phyloP scores from a whole-genome alignment of 2,329 filamentous ascomycete genomes.

The Diaporthe helianthi region DNA sequence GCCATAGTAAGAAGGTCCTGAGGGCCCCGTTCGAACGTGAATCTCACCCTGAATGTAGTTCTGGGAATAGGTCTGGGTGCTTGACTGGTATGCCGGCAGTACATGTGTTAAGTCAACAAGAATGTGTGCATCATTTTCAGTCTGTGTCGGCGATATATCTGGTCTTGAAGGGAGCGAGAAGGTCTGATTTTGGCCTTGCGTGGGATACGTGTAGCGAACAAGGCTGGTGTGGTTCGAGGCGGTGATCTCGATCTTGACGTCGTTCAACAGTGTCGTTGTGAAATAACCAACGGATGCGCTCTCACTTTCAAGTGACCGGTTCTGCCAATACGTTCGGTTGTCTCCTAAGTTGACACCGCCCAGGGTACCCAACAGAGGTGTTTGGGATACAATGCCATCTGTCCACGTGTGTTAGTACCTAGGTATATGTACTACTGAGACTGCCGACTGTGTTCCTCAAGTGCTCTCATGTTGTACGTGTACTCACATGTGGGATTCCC shows the following conservation, averaged over 20 bases:
- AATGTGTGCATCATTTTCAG: slow-evolving; percentile 19
- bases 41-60: slow-evolving; percentile 25
- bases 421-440: neutral
- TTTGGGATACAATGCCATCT: slow-evolving; percentile 27
- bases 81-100: slow-evolving; percentile 17
- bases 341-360: slow-evolving; percentile 11
- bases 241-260: slow-evolving; percentile 24
- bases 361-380: slow-evolving; percentile 16
- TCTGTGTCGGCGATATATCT: neutral
- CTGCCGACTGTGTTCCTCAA: neutral
- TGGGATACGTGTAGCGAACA: slow-evolving; percentile 26
- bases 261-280: slow-evolving; percentile 25
- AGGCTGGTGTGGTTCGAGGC: slow-evolving; percentile 25
- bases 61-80: slow-evolving; percentile 25
- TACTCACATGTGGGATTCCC: slow-evolving; percentile 27
- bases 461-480: too few species aligned
- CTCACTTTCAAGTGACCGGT: slow-evolving; percentile 27
- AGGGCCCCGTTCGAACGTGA: slow-evolving; percentile 12
- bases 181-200: neutral
- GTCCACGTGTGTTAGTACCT: neutral
- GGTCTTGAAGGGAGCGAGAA: slow-evolving; percentile 3
- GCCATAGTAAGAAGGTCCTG: slow-evolving; percentile 26
- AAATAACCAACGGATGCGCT: slow-evolving; percentile 25
- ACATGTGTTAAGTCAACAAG: slow-evolving; percentile 28
- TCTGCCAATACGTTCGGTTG: slow-evolving; percentile 29